Evolutionary conservation across 179 eudicot species (phyloP), one percentile per base, ranked within the genome.

Genomic region (Monotropa hypopitys): DNA sequence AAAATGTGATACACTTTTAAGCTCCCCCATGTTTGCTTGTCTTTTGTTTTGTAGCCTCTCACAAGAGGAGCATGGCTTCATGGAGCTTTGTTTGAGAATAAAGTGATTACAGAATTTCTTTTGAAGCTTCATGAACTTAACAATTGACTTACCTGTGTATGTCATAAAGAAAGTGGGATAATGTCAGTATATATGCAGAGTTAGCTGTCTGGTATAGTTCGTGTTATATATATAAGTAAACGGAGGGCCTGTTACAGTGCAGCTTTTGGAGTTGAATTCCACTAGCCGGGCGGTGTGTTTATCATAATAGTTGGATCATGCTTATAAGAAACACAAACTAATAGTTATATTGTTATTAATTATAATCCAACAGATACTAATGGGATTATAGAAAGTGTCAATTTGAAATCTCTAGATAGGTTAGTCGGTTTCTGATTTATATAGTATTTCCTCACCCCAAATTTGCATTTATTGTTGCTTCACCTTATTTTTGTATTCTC

Each of bases 181-280:
- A 38, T 40, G 50, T 42, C 12, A 21, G 21, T n/a, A 12, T 4
- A 9, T 40, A n/a, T n/a, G 51, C 30, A n/a, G 72, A 49, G 56
- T 30, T 32, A 5, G 7, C 33, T 51, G 35, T 42, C 45, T 72
- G 45, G 26, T 50, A 10, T 30, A 30, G 10, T 47, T 30, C 61
- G 33, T 30, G 20, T 16, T 54, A 30, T 38, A 57, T 74, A 23
- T 56, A 65, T 61, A 73, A 20, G 10, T 73, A 18, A n/a, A n/a
- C n/a, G 11, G 28, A 35, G 76, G 76, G 30, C 33, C 50, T 56
- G 38, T 35, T 74, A 56, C 35, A 74, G 30, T 35, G 68, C 54
- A 75, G 70, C 13, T 42, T 6, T 59, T 40, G 70, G 11, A 76
- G 40, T 32, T 76, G n/a, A 76, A 59, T 32, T 76, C 67, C 45